These are phyloP conservation scores for Cystofilobasidium capitatum DNA, from an alignment of 768 basidiomycete species.

Conservation along the genomic window DNA sequence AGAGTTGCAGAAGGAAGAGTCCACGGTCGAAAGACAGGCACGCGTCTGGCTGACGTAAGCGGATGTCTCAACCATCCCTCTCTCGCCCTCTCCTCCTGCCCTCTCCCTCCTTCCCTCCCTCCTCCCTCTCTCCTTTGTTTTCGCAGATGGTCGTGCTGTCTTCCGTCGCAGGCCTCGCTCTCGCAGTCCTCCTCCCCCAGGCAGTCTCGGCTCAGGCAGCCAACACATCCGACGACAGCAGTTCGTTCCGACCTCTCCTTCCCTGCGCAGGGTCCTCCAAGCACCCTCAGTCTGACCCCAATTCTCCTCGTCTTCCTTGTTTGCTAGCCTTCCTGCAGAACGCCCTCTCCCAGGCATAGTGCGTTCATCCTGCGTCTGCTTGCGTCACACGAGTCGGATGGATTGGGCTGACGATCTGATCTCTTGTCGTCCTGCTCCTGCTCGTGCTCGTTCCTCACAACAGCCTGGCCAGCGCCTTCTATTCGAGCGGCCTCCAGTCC, in stretches of 20 bases:
- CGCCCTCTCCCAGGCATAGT: neutral
- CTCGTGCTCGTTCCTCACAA: neutral
- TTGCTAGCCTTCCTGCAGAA: slow-evolving; percentile 1
- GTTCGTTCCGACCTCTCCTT: neutral
- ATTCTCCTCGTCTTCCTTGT: too few species aligned
- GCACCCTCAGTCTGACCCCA: neutral
- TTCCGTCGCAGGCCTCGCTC: neutral
- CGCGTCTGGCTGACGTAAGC: too few species aligned
- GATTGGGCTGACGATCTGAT: too few species aligned
- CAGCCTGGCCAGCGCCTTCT: slow-evolving; percentile 7
- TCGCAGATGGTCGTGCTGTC: neutral
- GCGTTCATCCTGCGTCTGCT: too few species aligned
- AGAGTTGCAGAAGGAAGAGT: neutral
- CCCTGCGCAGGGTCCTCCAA: neutral
- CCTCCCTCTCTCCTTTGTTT: neutral
- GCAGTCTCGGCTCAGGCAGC: neutral
- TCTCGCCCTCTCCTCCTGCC: too few species aligned
- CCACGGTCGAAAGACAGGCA: too few species aligned
- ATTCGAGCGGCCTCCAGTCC: slow-evolving; percentile 40
- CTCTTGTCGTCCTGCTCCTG: too few species aligned
- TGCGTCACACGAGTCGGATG: too few species aligned
- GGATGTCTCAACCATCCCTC: too few species aligned
- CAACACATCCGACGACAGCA: neutral
- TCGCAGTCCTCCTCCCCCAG: neutral
- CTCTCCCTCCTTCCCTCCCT: neutral